These are phyloP conservation scores for Soucietia sequanensis DNA, from an alignment of 805 yeast species.

Conservation along the genomic window DNA sequence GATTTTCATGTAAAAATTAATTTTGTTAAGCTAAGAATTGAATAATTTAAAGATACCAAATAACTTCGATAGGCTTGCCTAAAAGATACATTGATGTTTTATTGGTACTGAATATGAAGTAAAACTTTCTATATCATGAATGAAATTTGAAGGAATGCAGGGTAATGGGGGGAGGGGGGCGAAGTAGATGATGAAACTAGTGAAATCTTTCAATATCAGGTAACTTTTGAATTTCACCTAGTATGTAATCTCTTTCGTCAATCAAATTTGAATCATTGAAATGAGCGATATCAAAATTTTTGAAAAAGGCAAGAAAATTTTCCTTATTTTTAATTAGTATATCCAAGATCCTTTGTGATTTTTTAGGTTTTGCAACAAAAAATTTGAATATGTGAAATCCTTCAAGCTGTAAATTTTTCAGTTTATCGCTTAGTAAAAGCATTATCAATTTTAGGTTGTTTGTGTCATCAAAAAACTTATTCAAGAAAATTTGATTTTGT, in stretches of 20 bases:
- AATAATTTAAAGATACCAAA: too few relatives aligned
- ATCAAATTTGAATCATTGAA: conserved; percentile 64
- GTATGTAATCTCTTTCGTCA: conserved; percentile 79
- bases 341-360: conserved; percentile 75
- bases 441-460: conserved; percentile 83
- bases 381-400: conserved; percentile 93
- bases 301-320: conserved; percentile 68
- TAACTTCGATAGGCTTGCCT: too few relatives aligned
- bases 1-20: too few relatives aligned
- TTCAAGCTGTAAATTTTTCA: conserved; percentile 84
- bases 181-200: too few relatives aligned
- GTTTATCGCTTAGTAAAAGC: conserved; percentile 83
- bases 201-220: conserved; percentile 53
- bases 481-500: conserved; percentile 69
- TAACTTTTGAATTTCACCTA: conserved; percentile 67
- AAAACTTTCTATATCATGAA: too few relatives aligned
- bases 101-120: too few relatives aligned
- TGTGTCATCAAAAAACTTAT: conserved; percentile 73
- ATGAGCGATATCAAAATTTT: conserved; percentile 58
- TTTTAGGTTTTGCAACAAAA: conserved; percentile 94
- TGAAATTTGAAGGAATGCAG: too few relatives aligned
- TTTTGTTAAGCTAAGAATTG: too few relatives aligned
- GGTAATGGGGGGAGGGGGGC: too few relatives aligned
- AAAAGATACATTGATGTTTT: too few relatives aligned
- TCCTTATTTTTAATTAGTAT: conserved; percentile 81